Evolutionary conservation across 2,329 filamentous ascomycete species (phyloP).

Genomic region (Botrytis paeoniae): DNA sequence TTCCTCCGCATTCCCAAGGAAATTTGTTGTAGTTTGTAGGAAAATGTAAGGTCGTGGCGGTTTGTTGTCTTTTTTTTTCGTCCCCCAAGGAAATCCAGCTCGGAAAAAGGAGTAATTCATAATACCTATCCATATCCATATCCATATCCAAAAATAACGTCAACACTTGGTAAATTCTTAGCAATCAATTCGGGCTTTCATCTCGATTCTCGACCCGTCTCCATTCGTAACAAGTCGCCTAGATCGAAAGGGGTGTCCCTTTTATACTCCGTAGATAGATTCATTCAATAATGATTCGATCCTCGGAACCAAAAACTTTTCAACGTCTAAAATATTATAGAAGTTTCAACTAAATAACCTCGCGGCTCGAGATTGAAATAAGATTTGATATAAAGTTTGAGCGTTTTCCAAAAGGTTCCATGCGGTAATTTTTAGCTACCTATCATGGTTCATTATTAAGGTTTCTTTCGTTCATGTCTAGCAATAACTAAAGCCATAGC

Average conservation of each 20-base stretch:
- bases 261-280: neutral
- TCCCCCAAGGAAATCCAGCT: neutral
- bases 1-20: neutral
- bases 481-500: neutral
- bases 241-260: neutral
- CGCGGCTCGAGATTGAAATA: neutral
- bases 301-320: neutral
- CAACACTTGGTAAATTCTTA: neutral
- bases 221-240: neutral
- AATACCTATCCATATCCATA: neutral
- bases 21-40: neutral
- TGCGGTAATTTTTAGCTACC: neutral
- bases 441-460: neutral
- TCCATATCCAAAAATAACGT: neutral
- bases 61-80: neutral
- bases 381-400: neutral
- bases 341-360: neutral
- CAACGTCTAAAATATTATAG: neutral
- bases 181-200: neutral
- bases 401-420: neutral
- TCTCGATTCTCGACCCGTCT: neutral
- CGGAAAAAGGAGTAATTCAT: neutral
- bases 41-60: conserved; percentile 7
- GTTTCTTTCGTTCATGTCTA: neutral
- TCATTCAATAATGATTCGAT: neutral